Evolutionary conservation across 495 filamentous ascomycete genomes (phyloP).

Genomic region (Penicillium alfredii): DNA sequence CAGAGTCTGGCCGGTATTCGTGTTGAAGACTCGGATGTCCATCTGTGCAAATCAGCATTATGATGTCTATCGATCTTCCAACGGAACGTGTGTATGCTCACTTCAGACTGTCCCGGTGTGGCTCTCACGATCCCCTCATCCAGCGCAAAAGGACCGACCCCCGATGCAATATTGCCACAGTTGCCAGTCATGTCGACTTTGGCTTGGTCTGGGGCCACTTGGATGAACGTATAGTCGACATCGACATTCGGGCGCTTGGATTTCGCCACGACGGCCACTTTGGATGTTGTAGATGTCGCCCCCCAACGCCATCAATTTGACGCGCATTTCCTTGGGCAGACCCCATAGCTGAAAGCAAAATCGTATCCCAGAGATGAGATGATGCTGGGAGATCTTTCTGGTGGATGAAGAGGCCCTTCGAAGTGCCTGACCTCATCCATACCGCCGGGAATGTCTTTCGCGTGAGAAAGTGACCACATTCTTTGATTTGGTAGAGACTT

Average conservation of each 20-base stretch:
- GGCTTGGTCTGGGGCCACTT: slow-evolving; percentile 25
- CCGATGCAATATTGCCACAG: slow-evolving; percentile 37
- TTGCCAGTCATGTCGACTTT: slow-evolving; percentile 36
- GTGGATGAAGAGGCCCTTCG: slow-evolving; percentile 34
- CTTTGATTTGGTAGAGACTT: neutral
- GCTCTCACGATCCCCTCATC: slow-evolving; percentile 28
- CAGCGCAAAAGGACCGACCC: slow-evolving; percentile 32
- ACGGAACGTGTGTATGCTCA: slow-evolving; percentile 1
- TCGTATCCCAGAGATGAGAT: slow-evolving; percentile 16
- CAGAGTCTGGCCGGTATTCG: slow-evolving; percentile 23
- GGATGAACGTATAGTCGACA: slow-evolving; percentile 37
- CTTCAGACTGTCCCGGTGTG: slow-evolving; percentile 17
- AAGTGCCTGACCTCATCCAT: slow-evolving; percentile 36
- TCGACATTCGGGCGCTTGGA: slow-evolving; percentile 24
- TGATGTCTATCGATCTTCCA: too few species aligned
- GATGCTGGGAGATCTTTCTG: slow-evolving; percentile 23
- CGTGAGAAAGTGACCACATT: neutral
- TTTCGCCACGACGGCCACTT: slow-evolving; percentile 29
- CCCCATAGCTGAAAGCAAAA: slow-evolving; percentile 30
- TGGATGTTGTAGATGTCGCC: slow-evolving; percentile 37
- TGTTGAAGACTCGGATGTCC: slow-evolving; percentile 26
- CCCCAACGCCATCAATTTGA: slow-evolving; percentile 36
- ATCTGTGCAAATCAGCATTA: slow-evolving; percentile 12
- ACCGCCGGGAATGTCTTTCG: slow-evolving; percentile 21
- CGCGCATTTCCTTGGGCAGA: slow-evolving; percentile 15